Evolutionary conservation across 441 rosid genomes (phyloP), one percentile per base, ranked within the genome.

Genomic region (Rhodomyrtus psidioides): DNA sequence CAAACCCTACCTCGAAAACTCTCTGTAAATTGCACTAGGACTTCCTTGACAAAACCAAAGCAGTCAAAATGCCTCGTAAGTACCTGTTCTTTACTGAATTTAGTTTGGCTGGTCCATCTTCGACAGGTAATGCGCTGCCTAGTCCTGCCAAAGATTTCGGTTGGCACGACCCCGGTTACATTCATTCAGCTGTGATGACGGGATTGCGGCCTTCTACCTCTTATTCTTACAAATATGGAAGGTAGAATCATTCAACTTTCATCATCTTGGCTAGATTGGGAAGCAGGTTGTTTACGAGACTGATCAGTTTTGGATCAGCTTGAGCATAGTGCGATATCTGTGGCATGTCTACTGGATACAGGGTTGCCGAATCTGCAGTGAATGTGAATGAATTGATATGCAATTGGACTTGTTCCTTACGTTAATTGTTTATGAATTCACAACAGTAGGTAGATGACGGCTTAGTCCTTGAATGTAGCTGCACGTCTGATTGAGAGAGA

Each of bases 81-180:
- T 6, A 55, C 53, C 62, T 9, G 14, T 30, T 42, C 10, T 7
- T 60, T n/a, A n/a, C 19, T 39, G 4, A 55, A n/a, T 42, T 30
- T 39, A 26, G 44, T 79, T 62, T 60, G 12, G 21, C 62, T 53
- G 54, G 54, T 9, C n/a, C 53, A 12, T 79, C 17, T 27, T 81
- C n/a, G 21, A 85, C 49, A 94, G 94, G 87, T 86, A 62, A 89
- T 2, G 17, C 0, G 76, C 34, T 84, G 39, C 17, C 90, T 46
- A 94, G 95, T 87, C 97, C 96, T 21, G 97, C 96, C n/a, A 92
- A 89, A 88, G 96, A 94, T 83, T 94, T 94, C 39, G 97, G 97
- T 49, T 94, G 97, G 97, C 97, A 94, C 85, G 94, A 94, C n/a
- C 97, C 97, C 17, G 97, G 97, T 14, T 93, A 79, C 88, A 92